Evolutionary conservation across 192 early-diverging fungal species (phyloP), one percentile per base, ranked within the genome.

Genomic region (Backusella psychrophila): DNA sequence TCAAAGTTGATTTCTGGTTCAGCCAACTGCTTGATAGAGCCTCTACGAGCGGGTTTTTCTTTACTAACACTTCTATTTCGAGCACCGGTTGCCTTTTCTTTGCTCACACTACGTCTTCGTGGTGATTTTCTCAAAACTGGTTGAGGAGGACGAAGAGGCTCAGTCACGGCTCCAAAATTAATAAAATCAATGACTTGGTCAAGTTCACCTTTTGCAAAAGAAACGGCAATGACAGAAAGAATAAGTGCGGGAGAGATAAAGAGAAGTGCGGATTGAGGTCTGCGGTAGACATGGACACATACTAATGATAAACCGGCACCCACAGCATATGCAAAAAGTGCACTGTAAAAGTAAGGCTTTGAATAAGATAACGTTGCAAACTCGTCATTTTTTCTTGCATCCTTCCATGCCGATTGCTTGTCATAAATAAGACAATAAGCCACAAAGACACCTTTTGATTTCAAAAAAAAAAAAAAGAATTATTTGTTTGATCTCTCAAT

Each of bases 351-450:
- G 17, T 71, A 71, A 31, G 70, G 70, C 29, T 71, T 71, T 15
- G 11, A 12, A 19, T 44, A 71, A 38, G 34, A 35, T 36, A 35
- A 1, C 14, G 17, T 39, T 38, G 68, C 15, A 38, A 69, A 69
- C 9, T 38, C 35, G 4, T 21, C 21, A 31, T 2, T 29, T 29
- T 14, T 49, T 19, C 42, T 71, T 34, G 70, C n/a, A 19, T 71
- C 42, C 29, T 49, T 71, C 70, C 70, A 71, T 71, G 70, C 35
- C 1, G 41, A 15, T 14, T 46, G 44, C 8, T 44, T 71, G 42
- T 71, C 70, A 46, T 44, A 33, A 15, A 41, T 36, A 26, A 71
- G 44, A 17, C 70, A 71, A 49, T 49, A 71, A 19, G 70, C 70
- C 41, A 71, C 42, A 34, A 71, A 71, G 21, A 71, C 49, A 33